Base-by-base conservation (phyloP, 345 rosid genomes). In the Euphorbia lathyris region DNA sequence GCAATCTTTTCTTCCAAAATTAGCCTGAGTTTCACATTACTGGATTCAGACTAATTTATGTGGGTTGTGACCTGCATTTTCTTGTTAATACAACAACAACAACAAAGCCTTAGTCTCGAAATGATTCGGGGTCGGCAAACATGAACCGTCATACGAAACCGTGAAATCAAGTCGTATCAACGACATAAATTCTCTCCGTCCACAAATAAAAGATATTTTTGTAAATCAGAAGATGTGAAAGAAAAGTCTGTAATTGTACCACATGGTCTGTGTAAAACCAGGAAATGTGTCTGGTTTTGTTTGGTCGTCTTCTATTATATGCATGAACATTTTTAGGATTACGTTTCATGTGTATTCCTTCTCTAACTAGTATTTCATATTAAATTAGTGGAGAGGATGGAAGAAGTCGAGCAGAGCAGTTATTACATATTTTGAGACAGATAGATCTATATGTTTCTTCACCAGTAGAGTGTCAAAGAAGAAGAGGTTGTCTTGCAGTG, bases 301-400 rank as follows among this genome's bases (percentile, higher is more conserved):
- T 3, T 16, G 67, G n/a, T 16, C 50, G 6, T 43, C 10, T 64
- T 51, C 40, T 12, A 10, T 34, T 29, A 32, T 14, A 20, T 58
- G 56, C 63, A 42, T 1, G 25, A 48, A 42, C 22, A 30, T 45
- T 69, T 17, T 38, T 58, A n/a, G 53, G 25, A 61, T 42, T 26
- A 59, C 43, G 64, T 57, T 51, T 43, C 20, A 13, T 58, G 68
- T 43, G 34, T 58, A 43, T 60, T 38, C 73, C 63, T 43, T 70
- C 66, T 70, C 76, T 71, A 63, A 63, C 69, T 70, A 7, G 17
- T 29, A 47, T 56, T 70, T 23, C 74, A 61, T 83, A 63, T 70
- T 75, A 77, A 76, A 74, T 70, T 80, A 94, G 98, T 80, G 98
- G 98, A 81, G 98, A 90, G 86, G 98, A 94, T 84, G 98, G 98